phyloP scores from a whole-genome alignment of 495 filamentous ascomycete genomes.

The Penicillium alfredii region DNA sequence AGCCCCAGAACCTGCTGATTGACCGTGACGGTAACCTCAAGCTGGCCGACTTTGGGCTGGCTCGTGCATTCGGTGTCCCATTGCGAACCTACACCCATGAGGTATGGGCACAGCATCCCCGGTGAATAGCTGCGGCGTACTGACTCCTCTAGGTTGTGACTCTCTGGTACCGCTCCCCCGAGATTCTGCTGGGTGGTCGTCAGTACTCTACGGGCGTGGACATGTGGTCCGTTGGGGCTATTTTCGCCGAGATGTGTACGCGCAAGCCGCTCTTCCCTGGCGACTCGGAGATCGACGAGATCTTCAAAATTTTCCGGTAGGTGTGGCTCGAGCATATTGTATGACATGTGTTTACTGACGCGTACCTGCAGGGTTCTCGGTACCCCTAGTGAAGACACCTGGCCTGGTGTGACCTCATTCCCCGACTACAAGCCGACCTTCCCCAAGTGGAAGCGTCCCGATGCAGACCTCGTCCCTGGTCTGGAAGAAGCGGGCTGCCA shows the following conservation, averaged over 20 bases:
- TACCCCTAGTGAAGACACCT: constrained; percentile 79
- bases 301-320: constrained; percentile 98
- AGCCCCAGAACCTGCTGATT: constrained; percentile 97
- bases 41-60: constrained; percentile 94
- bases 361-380: constrained; percentile 65
- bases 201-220: constrained; percentile 98
- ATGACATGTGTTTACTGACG: neutral
- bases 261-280: constrained; percentile 95
- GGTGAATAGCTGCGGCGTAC: no score
- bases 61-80: constrained; percentile 92
- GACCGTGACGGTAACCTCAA: constrained; percentile 93
- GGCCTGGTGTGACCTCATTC: constrained; percentile 96
- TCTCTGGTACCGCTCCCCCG: constrained; percentile 96
- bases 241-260: constrained; percentile 99
- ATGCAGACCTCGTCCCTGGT: constrained; percentile 50
- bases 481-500: constrained; percentile 76
- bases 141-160: constrained; percentile 68
- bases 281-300: constrained; percentile 98
- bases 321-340: constrained; percentile 13
- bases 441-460: constrained; percentile 87
- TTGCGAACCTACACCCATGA: constrained; percentile 97
- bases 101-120: constrained; percentile 34
- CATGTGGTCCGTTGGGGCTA: constrained; percentile 98
- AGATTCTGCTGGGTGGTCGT: constrained; percentile 92
- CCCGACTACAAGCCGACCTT: constrained; percentile 97